phyloP scores from a whole-genome alignment of 2,329 filamentous ascomycete species.

The Talaromyces sp. region DNA sequence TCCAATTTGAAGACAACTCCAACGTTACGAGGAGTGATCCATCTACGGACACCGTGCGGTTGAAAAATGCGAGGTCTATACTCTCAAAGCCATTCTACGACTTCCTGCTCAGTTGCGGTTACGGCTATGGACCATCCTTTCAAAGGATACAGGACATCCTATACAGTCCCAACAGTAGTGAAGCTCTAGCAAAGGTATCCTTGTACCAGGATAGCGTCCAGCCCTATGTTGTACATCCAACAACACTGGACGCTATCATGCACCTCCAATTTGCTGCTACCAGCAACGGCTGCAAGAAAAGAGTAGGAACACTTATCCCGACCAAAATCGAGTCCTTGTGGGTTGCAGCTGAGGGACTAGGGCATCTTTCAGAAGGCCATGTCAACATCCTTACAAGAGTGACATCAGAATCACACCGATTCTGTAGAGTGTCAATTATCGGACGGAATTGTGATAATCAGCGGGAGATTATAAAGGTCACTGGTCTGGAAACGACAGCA shows the following conservation, averaged over 20 bases:
- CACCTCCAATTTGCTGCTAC: slow-evolving; percentile 20
- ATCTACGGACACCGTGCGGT: slow-evolving; percentile 15
- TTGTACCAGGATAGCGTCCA: slow-evolving; percentile 16
- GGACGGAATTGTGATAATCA: neutral
- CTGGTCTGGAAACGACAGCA: neutral
- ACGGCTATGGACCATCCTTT: slow-evolving; percentile 20
- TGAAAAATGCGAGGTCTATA: slow-evolving; percentile 22
- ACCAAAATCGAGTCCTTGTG: slow-evolving; percentile 6
- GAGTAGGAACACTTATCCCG: slow-evolving; percentile 22
- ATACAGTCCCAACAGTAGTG: slow-evolving; percentile 20
- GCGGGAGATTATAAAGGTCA: neutral
- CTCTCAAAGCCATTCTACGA: slow-evolving; percentile 19
- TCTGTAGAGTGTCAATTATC: neutral
- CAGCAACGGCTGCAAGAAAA: slow-evolving; percentile 19
- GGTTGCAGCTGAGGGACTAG: neutral
- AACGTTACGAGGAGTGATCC: neutral
- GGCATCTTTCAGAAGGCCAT: neutral
- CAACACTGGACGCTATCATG: slow-evolving; percentile 12
- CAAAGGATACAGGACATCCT: slow-evolving; percentile 19
- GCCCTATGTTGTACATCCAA: slow-evolving; percentile 19
- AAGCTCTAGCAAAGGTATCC: slow-evolving; percentile 18
- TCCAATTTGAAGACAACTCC: neutral
- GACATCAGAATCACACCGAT: neutral
- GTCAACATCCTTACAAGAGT: neutral
- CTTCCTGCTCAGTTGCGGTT: slow-evolving; percentile 25